Base-by-base conservation (phyloP, 2,329 filamentous ascomycete genomes). In the Colletotrichum eleusines region DNA sequence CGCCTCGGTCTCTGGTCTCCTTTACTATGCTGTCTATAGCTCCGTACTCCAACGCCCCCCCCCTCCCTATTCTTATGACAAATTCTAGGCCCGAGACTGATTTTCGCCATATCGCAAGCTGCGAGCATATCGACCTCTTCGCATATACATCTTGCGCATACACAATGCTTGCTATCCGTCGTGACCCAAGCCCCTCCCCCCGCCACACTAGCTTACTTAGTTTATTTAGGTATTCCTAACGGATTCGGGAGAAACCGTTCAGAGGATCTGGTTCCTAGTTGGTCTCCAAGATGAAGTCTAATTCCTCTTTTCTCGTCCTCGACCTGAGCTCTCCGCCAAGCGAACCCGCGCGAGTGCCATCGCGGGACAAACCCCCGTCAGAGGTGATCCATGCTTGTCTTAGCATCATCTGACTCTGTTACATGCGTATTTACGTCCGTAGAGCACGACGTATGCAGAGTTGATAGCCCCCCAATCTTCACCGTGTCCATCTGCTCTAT, bases 221-320 rank as follows among this genome's bases (percentile, higher is more conserved):
- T 63, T 33, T 18, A 23, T 44, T n/a, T 38, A 35, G n/a, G 2
- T 31, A n/a, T 40, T 35, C 33, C 60, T 26, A 26, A 48, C 8
- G n/a, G 28, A 11, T n/a, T 6, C 9, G 0, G 12, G 18, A 6
- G 20, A 20, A 50, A 48, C 40, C 46, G 12, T 6, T 12, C 14
- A 42, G 16, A 23, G 44, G 48, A 20, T 38, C 44, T n/a, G 28
- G 11, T 33, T 33, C 28, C 26, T 46, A 28, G 26, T 48, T 20
- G 40, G 38, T 53, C 31, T 53, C 58, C 58, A 40, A 53, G 48
- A 50, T 35, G 18, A 48, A 53, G 31, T 62, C 38, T 68, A 35
- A 54, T 68, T 58, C 44, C 68, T 71, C 64, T 63, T 71, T 71
- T 28, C 68, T 71, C 68, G 6, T 46, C 68, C 50, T 33, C 35